Base-by-base conservation (phyloP, 164 flowering plant genomes). In the Berberis vulgaris region DNA sequence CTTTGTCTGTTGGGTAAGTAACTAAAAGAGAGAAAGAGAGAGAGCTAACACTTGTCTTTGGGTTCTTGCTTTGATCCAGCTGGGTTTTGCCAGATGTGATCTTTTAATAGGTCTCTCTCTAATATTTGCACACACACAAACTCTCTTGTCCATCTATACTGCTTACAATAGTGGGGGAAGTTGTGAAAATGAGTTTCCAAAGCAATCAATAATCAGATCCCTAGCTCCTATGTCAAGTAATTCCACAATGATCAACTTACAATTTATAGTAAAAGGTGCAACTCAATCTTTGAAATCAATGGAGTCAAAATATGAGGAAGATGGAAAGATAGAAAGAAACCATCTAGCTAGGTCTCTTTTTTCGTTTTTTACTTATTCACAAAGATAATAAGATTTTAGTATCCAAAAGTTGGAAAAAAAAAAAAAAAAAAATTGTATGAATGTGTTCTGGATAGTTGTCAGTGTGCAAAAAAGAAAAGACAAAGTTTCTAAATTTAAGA, bases 131-230 rank as follows among this genome's bases (percentile, higher is more conserved):
- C 58, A 42, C 52, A 59, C 45, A 45, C 57, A 43, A 43, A 11
- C 57, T 10, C n/a, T 52, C n/a, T 1, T 7, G 1, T 6, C 5
- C 54, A 52, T 52, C 54, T 52, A 26, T 52, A 26, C 54, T 50
- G 57, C 59, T 61, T n/a, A 43, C 49, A 43, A 41, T 46, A 41
- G 49, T 45, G 53, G 58, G 58, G 53, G 26, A 7, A 26, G 6
- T 5, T 49, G 8, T 6, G 53, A 3, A 50, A 47, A 52, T 54
- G 45, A 46, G 72, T 59, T 60, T 55, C 57, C 64, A 45, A 67
- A 65, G 54, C 61, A 67, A 57, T 62, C 60, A 4, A 7, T 13
- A 2, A 57, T 9, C 76, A 74, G 76, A 72, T 79, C 76, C 65
- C 64, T 26, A 26, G 57, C n/a, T 53, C 60, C 40, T 47, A 53